phyloP scores from a whole-genome alignment of 2,329 filamentous ascomycete genomes.

The Calonectria leucothoes region DNA sequence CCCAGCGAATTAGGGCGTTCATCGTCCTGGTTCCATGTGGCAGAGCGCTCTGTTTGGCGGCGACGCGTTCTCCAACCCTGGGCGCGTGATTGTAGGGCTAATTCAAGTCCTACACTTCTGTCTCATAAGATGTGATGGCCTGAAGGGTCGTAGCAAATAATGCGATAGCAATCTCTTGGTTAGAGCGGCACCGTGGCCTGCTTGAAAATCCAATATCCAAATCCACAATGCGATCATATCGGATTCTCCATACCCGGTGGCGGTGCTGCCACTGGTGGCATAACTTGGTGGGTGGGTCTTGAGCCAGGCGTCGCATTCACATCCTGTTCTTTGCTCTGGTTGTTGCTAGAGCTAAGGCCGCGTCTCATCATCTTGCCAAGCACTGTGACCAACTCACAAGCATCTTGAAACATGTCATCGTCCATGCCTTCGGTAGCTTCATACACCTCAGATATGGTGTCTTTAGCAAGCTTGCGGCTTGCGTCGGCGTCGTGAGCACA shows the following conservation, averaged over 20 bases:
- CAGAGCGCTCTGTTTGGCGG: neutral
- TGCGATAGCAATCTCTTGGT: neutral
- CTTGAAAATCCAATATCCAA: neutral
- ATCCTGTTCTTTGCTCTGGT: slow-evolving; percentile 43
- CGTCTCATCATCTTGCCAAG: slow-evolving; percentile 91
- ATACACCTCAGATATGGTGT: slow-evolving; percentile 91
- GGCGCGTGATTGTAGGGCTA: neutral
- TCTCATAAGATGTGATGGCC: neutral
- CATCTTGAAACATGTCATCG: slow-evolving; percentile 94
- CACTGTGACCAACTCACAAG: slow-evolving; percentile 86
- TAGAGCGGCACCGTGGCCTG: neutral
- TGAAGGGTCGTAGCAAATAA: neutral
- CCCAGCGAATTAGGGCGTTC: neutral
- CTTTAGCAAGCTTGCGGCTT: slow-evolving; percentile 81
- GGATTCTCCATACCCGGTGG: slow-evolving; percentile 57
- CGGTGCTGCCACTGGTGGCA: slow-evolving; percentile 35
- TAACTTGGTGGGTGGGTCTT: slow-evolving; percentile 34
- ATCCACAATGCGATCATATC: slow-evolving; percentile 45
- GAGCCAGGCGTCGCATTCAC: slow-evolving; percentile 41
- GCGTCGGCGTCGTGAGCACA: slow-evolving; percentile 85
- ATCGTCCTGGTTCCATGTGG: neutral
- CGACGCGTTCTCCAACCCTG: neutral
- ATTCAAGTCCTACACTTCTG: neutral
- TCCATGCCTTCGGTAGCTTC: slow-evolving; percentile 92
- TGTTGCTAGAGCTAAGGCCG: slow-evolving; percentile 61